Evolutionary conservation across 1,139 yeast genomes (phyloP), one percentile per base, ranked within the genome.

Genomic region (Protomyces gravidus): DNA sequence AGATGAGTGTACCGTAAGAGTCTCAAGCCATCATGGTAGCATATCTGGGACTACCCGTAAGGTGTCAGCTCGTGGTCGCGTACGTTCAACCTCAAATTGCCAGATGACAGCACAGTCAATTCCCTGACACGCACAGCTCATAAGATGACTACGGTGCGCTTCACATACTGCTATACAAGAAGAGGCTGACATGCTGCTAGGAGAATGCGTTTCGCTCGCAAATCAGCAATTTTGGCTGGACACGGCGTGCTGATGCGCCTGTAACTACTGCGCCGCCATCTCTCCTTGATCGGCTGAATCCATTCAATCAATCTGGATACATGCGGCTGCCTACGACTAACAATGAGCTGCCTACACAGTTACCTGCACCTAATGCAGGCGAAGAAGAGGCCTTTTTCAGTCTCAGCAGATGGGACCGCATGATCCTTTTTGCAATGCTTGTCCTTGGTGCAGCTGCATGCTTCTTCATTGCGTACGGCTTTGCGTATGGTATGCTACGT

Each of bases 381-480:
- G 59, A 55, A 45, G 59, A 55, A 39, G 59, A 55, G 49, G 59
- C 53, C 11, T 36, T 48, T 6, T 48, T 55, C 45, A 55, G 50
- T 15, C 36, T 55, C 27, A 55, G 59, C 47, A 51, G 59, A 62
- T 80, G 92, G 69, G 98, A 92, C 69, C 76, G 95, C 62, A 74
- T 90, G 58, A 72, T 89, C 23, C 85, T 94, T 3, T 92, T 92
- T 68, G 79, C 83, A 11, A 81, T 86, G 63, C 88, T 95, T 67
- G 75, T 92, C 15, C 77, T 80, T 0, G 95, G 94, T 0, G 81
- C 96, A 0, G 73, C 80, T 17, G 82, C 86, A 3, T 89, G 96
- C 68, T 92, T 92, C 72, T 80, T 84, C 5, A 74, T 90, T 46
- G 87, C 96, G 65, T 36, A 36, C 9, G 25, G 1, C 1, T 13